Percentiles rank a stretch among this genome's conserved stretches.
These are phyloP conservation scores for Trifolium pratense DNA, from an alignment of 306 rosid genomes.

Conservation along the genomic window DNA sequence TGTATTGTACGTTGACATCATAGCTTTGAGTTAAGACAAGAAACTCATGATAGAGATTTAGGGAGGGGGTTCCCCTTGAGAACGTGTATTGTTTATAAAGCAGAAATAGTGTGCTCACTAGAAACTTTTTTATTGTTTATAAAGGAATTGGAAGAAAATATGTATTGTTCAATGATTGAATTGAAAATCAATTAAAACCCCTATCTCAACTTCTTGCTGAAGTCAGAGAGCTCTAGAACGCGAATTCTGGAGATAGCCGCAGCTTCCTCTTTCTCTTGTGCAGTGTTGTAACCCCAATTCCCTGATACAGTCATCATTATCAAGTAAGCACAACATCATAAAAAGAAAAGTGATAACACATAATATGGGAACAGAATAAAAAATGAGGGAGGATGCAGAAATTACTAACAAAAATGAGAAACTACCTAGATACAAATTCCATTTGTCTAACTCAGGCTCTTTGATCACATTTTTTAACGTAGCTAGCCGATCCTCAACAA, in stretches of 20 bases:
- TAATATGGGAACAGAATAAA: neutral
- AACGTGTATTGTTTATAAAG: neutral
- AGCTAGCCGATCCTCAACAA: conserved; percentile 89
- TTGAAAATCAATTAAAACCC: conserved; percentile 29
- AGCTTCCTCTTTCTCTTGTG: conserved; percentile 84
- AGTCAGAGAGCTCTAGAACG: conserved; percentile 67
- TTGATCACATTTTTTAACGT: conserved; percentile 84
- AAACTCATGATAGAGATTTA: no score
- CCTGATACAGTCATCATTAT: conserved; percentile 49
- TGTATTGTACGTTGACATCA: no score
- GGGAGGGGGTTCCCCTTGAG: no score
- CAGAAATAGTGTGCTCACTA: neutral
- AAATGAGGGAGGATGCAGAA: neutral
- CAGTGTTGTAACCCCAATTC: conserved; percentile 92
- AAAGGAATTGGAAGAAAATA: neutral
- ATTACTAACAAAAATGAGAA: conserved; percentile 15
- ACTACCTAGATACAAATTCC: conserved; percentile 87
- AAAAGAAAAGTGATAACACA: neutral
- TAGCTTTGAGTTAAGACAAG: no score
- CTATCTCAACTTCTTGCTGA: conserved; percentile 78
- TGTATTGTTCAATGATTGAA: neutral
- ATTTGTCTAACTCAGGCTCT: conserved; percentile 82
- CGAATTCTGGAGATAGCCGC: conserved; percentile 64
- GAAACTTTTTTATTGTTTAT: conserved; percentile 5
- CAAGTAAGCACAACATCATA: neutral